Evolutionary conservation across 768 basidiomycete genomes (phyloP).

Genomic region (Mycena polygramma): DNA sequence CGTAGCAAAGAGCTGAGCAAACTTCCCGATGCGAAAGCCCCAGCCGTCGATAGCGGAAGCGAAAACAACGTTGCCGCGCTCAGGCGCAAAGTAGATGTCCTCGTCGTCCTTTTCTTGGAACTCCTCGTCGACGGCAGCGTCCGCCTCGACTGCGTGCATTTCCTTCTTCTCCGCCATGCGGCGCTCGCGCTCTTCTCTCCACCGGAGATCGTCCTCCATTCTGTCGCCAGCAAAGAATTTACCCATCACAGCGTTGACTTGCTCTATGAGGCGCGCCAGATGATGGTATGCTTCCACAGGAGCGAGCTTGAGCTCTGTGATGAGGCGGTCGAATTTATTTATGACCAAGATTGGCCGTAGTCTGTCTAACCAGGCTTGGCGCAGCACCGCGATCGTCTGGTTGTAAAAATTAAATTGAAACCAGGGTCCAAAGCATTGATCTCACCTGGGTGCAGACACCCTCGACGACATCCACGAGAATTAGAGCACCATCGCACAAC

Average conservation of each 20-base stretch:
- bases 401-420: conserved; percentile 9
- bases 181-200: conserved; percentile 92
- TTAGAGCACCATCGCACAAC: conserved; percentile 94
- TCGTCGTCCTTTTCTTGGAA: conserved; percentile 98
- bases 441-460: conserved; percentile 97
- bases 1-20: conserved; percentile 90
- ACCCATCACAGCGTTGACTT: conserved; percentile 99
- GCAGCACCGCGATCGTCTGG: conserved; percentile 94
- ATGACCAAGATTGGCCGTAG: conserved; percentile 94
- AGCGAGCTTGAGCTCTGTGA: conserved; percentile 92
- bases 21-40: conserved; percentile 96
- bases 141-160: conserved; percentile 72
- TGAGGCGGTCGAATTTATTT: conserved; percentile 95
- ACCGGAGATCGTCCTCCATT: conserved; percentile 96
- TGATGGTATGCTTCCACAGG: conserved; percentile 96
- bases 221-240: conserved; percentile 94
- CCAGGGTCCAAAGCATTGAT: neutral
- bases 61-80: conserved; percentile 95
- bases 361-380: conserved; percentile 94
- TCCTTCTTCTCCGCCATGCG: conserved; percentile 85
- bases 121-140: conserved; percentile 69
- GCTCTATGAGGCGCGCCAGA: conserved; percentile 92
- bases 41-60: conserved; percentile 97
- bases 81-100: conserved; percentile 97
- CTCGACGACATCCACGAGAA: conserved; percentile 96